Percentiles rank a stretch among this genome's conserved stretches.
phyloP scores from a whole-genome alignment of 2,329 filamentous ascomycete genomes.

The Aspergillus piperis region DNA sequence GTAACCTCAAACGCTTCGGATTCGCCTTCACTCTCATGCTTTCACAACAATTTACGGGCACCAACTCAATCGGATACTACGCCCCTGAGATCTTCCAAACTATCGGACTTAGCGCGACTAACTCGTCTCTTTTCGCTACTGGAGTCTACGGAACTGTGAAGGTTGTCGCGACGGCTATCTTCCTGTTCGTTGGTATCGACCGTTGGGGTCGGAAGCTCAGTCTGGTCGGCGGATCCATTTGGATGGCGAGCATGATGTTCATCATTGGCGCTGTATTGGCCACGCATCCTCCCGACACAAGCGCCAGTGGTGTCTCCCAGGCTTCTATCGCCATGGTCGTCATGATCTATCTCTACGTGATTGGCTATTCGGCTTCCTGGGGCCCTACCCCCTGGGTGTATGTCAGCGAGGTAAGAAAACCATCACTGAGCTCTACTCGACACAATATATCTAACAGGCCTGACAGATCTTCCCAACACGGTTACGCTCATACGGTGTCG shows the following conservation, averaged over 20 bases:
- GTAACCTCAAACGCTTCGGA: conserved; percentile 41
- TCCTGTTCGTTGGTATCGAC: conserved; percentile 42
- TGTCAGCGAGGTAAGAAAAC: conserved; percentile 30
- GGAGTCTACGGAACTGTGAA: conserved; percentile 44
- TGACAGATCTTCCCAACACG: conserved; percentile 42
- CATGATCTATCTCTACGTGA: conserved; percentile 53
- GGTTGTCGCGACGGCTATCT: conserved; percentile 39
- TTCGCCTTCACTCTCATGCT: conserved; percentile 43
- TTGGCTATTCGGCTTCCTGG: conserved; percentile 30
- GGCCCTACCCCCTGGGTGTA: conserved; percentile 39
- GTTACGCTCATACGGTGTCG: conserved; percentile 44
- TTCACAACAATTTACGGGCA: conserved; percentile 45
- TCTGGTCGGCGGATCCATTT: conserved; percentile 37
- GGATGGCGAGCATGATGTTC: conserved; percentile 42
- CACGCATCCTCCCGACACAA: conserved; percentile 34
- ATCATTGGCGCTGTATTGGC: conserved; percentile 40
- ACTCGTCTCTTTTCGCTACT: conserved; percentile 40
- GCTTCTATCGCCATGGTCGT: conserved; percentile 44
- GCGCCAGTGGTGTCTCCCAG: conserved; percentile 28
- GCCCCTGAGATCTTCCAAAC: conserved; percentile 43
- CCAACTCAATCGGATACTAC: conserved; percentile 44
- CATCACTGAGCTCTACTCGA: neutral
- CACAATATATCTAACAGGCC: neutral
- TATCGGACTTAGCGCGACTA: conserved; percentile 35
- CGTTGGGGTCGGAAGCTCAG: conserved; percentile 39